Conservation (phyloP, 331 rosid species). For the Acacia pycnantha region DNA sequence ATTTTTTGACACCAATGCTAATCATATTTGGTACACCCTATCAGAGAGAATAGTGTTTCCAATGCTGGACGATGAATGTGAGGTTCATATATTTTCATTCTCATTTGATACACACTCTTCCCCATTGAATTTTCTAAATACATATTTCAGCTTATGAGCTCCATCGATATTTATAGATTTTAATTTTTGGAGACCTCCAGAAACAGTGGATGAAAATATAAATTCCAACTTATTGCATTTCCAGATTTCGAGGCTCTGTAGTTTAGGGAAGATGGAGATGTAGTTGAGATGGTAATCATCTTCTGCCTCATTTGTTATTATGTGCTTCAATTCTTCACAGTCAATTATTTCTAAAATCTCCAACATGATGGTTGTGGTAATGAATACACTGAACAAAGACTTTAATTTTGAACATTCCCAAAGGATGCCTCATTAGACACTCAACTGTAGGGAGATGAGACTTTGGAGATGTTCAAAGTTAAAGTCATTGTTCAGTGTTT, state of each 20-base stretch:
- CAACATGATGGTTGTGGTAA: not conserved
- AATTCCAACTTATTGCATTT: not conserved
- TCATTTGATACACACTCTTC: no score
- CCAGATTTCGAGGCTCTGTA: rapidly evolving
- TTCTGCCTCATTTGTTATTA: not conserved
- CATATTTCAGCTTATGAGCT: no score
- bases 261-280: not conserved
- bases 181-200: no score
- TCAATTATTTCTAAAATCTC: rapidly evolving
- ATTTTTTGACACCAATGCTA: not conserved
- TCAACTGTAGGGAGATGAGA: no score
- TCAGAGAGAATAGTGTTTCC: not conserved
- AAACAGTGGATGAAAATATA: no score
- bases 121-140: no score
- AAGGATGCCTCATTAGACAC: no score
- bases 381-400: not conserved
- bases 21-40: not conserved
- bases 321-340: not conserved
- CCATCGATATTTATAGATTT: no score
- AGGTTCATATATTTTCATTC: no score
- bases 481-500: no score
- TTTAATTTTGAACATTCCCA: not conserved
- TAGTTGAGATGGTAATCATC: not conserved
- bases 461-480: no score
- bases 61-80: not conserved